A percentile compares a stretch with the other conserved stretches of the same genome.
phyloP scores from a whole-genome alignment of 2,329 filamentous ascomycete genomes.

The Gliomastix tumulicola region DNA sequence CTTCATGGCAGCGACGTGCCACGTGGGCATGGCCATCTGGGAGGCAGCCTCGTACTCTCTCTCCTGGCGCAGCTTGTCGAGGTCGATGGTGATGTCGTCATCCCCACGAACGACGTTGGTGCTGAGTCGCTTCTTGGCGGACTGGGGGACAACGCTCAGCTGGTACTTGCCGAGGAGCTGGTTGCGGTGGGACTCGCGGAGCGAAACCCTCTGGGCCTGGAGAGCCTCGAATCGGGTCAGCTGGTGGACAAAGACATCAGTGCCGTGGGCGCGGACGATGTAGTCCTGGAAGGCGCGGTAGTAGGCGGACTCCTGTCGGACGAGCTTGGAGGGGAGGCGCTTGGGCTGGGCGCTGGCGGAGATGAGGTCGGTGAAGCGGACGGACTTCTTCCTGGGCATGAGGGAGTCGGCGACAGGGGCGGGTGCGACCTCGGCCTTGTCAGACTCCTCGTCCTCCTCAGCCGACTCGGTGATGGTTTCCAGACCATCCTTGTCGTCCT shows the following conservation, averaged over 20 bases:
- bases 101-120: slow-evolving; percentile 69
- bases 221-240: slow-evolving; percentile 82
- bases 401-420: not conserved
- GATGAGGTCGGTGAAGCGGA: slow-evolving; percentile 61
- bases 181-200: slow-evolving; percentile 66
- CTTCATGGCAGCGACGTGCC: slow-evolving; percentile 56
- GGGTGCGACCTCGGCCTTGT: not conserved
- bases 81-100: slow-evolving; percentile 54
- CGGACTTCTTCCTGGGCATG: slow-evolving; percentile 57
- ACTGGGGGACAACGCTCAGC: slow-evolving; percentile 61
- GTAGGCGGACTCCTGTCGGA: slow-evolving; percentile 68
- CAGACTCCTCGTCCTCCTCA: slow-evolving; percentile 13
- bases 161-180: slow-evolving; percentile 82
- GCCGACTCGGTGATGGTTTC: slow-evolving; percentile 27
- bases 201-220: slow-evolving; percentile 72
- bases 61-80: slow-evolving; percentile 58
- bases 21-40: slow-evolving; percentile 57
- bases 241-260: slow-evolving; percentile 79
- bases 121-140: slow-evolving; percentile 63
- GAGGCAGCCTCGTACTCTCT: slow-evolving; percentile 74
- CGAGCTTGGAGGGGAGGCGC: slow-evolving; percentile 43
- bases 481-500: slow-evolving; percentile 22
- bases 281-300: slow-evolving; percentile 81
- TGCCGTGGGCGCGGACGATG: slow-evolving; percentile 54
- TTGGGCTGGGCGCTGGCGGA: slow-evolving; percentile 37